Evolutionary conservation across 2,329 filamentous ascomycete species (phyloP).

Genomic region (Alternaria sp.): DNA sequence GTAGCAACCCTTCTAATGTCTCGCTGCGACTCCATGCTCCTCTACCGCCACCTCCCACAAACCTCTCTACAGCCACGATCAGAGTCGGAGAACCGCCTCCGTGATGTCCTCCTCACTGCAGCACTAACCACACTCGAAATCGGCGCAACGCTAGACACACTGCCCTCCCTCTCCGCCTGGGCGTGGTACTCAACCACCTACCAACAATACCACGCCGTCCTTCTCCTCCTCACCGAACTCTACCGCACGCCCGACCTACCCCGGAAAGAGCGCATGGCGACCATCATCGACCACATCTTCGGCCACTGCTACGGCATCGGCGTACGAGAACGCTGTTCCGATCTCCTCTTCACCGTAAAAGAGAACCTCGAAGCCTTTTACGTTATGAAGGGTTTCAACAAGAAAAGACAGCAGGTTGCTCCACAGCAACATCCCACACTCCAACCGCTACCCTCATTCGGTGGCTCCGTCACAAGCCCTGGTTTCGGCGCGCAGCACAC

Average conservation of each 20-base stretch:
- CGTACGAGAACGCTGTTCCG: slow-evolving; percentile 47
- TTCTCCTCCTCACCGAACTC: slow-evolving; percentile 50
- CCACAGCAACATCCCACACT: slow-evolving; percentile 43
- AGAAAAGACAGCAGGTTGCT: slow-evolving; percentile 33
- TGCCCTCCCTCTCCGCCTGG: slow-evolving; percentile 48
- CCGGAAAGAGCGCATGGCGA: slow-evolving; percentile 50
- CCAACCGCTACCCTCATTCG: slow-evolving; percentile 34
- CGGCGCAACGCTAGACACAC: slow-evolving; percentile 51
- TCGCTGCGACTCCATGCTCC: slow-evolving; percentile 52
- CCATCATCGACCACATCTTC: slow-evolving; percentile 53
- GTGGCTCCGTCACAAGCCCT: slow-evolving; percentile 17
- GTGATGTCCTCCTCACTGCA: slow-evolving; percentile 49
- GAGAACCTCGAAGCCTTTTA: slow-evolving; percentile 53
- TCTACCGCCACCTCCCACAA: slow-evolving; percentile 51
- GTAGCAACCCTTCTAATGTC: slow-evolving; percentile 51
- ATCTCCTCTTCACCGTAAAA: slow-evolving; percentile 50
- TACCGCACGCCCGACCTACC: slow-evolving; percentile 50
- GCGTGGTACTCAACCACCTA: slow-evolving; percentile 52
- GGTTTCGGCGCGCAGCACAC: slow-evolving; percentile 21
- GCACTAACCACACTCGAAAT: slow-evolving; percentile 51
- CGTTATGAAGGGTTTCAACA: slow-evolving; percentile 51
- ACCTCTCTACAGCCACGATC: slow-evolving; percentile 46
- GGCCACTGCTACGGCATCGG: slow-evolving; percentile 51
- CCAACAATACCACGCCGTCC: slow-evolving; percentile 51
- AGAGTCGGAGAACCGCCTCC: slow-evolving; percentile 49